Evolutionary conservation across 2,329 filamentous ascomycete species (phyloP).

Genomic region (Diplodia corticola): DNA sequence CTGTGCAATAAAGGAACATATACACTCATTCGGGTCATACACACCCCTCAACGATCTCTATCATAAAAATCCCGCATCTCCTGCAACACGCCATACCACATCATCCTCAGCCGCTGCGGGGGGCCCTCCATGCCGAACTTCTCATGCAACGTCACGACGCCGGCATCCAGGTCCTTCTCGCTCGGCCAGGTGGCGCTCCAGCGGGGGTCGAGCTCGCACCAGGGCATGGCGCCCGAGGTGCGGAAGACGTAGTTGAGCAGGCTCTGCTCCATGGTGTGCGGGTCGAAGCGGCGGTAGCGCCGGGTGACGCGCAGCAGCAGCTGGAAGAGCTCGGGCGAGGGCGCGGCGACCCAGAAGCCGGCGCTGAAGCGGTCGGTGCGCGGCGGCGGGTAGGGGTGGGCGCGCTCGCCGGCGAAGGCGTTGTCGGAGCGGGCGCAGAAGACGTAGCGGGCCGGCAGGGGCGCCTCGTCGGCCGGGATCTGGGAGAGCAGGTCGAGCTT

Average conservation of each 20-base stretch:
- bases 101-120: constrained; percentile 8
- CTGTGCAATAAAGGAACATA: neutral
- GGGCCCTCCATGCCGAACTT: constrained; percentile 30
- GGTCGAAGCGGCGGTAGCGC: constrained; percentile 41
- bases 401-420: constrained; percentile 33
- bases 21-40: neutral
- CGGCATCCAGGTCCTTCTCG: constrained; percentile 35
- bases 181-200: constrained; percentile 47
- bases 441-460: constrained; percentile 42
- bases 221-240: constrained; percentile 45
- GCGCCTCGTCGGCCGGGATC: constrained; percentile 36
- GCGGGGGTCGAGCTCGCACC: constrained; percentile 40
- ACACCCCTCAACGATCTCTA: neutral
- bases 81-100: constrained; percentile 4
- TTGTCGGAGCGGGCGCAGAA: constrained; percentile 38
- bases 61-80: constrained; percentile 14
- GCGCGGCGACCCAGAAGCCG: constrained; percentile 45
- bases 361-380: constrained; percentile 40
- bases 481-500: constrained; percentile 26
- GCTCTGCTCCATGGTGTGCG: constrained; percentile 45
- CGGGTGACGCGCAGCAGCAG: constrained; percentile 43
- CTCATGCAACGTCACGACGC: constrained; percentile 42
- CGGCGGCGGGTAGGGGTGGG: constrained; percentile 37
- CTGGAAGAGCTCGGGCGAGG: constrained; percentile 41
- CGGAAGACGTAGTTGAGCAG: constrained; percentile 49